Conservation (phyloP, 2,329 filamentous ascomycete species). For the Alternaria novae-zelandiae region DNA sequence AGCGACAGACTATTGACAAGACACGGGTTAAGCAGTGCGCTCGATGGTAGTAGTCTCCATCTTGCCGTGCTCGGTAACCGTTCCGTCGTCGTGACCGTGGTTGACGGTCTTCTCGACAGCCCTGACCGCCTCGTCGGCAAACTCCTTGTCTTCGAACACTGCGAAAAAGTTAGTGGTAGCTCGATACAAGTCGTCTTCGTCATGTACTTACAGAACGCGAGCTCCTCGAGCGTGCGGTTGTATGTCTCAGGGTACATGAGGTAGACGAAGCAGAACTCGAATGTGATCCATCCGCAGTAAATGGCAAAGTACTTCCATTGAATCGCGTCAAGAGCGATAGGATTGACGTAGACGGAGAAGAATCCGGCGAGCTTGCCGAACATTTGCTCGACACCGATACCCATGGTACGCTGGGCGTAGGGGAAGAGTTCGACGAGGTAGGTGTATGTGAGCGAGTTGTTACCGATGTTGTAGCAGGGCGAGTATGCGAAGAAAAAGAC, state of each 20-base stretch:
- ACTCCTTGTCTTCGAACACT: conserved; percentile 47
- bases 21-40: conserved; percentile 17
- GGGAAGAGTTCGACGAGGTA: conserved; percentile 67
- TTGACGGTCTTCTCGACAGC: conserved; percentile 47
- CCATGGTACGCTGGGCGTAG: conserved; percentile 63
- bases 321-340: conserved; percentile 63
- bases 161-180: conserved; percentile 13
- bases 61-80: background rate
- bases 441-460: conserved; percentile 70
- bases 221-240: conserved; percentile 64
- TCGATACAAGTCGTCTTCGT: rapidly evolving
- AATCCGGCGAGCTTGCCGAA: conserved; percentile 60
- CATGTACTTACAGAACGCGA: conserved; percentile 53
- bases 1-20: background rate
- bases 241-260: conserved; percentile 69
- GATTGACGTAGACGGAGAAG: conserved; percentile 60
- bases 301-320: conserved; percentile 63
- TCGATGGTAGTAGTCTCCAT: conserved; percentile 14
- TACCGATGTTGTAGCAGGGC: conserved; percentile 68
- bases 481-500: conserved; percentile 68
- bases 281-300: conserved; percentile 62
- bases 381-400: conserved; percentile 65
- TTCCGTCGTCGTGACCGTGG: conserved; percentile 17
- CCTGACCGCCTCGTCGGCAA: conserved; percentile 39
- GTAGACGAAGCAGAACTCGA: conserved; percentile 62